Base-by-base conservation (phyloP, 2,329 filamentous ascomycete species). In the Penicillium sp. region DNA sequence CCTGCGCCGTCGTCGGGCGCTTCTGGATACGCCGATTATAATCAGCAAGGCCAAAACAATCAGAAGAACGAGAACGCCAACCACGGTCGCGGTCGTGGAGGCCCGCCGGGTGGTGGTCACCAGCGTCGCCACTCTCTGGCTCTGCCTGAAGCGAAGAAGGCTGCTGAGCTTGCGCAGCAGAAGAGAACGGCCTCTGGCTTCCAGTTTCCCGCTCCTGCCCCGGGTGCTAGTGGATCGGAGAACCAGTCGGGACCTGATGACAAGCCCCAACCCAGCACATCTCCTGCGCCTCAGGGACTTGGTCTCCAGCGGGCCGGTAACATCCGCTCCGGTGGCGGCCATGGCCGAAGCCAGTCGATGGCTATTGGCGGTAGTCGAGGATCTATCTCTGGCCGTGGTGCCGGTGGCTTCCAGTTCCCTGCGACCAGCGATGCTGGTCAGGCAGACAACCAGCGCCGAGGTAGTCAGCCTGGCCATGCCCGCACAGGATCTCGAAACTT, bases 111-210 rank as follows among this genome's bases (percentile, higher is more conserved):
- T 59, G 78, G 87, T 69, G 93, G 93, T 60, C 95, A 99, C 74
- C 90, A 96, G 76, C 88, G 95, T 72, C 89, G 95, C 77, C 95
- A 99, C 78, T 99, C 95, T 21, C 83, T 99, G 63, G 95, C 93
- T 62, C 81, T 99, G 63, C 91, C 93, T 37, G 95, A 99, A 77
- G 95, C 95, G 50, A 98, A 96, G 80, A 98, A 97, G 80, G 95
- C 95, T 48, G 95, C 95, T 56, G 95, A 99, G 75, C 79, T 96
- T 62, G 95, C 95, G 49, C 95, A 99, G 78, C 93, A 96, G 81
- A 97, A 97, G 80, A 85, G 93, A 75, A 96, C 93, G 54, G 92
- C 93, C 60, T 92, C 91, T 62, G 92, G 88, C 57, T 99, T 98
- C 78, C 93, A 96, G 73, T 99, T 99, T 74, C 93, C 95, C 16